A percentile compares a stretch with the other conserved stretches of the same genome.
These are phyloP conservation scores for Epichloe coenophiala DNA, from an alignment of 2,329 filamentous ascomycete species.

Conservation along the genomic window DNA sequence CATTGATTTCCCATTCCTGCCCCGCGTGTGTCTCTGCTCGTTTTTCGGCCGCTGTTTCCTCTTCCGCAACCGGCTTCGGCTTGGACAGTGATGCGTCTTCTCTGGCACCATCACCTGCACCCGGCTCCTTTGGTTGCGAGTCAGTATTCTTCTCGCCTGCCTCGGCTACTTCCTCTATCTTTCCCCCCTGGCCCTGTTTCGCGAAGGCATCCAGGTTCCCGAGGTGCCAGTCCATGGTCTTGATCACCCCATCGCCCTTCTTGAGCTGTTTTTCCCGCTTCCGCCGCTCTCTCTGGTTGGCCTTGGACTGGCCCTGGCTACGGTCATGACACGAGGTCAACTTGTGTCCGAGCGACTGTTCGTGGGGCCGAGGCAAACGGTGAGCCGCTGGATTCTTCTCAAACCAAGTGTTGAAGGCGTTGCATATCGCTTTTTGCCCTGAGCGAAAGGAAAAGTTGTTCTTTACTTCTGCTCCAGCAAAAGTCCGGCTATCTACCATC, in stretches of 20 bases:
- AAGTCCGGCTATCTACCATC: slow-evolving; percentile 34
- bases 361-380: neutral
- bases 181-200: neutral
- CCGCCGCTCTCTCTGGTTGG: neutral
- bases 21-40: too few species aligned
- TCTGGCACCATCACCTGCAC: too few species aligned
- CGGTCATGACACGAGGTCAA: neutral
- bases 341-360: slow-evolving; percentile 28
- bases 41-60: too few species aligned
- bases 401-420: neutral
- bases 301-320: neutral
- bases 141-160: neutral
- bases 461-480: slow-evolving; percentile 30
- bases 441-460: neutral
- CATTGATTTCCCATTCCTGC: too few species aligned
- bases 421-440: too few species aligned
- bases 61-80: too few species aligned
- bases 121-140: neutral
- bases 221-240: neutral
- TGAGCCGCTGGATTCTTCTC: neutral
- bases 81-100: too few species aligned
- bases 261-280: neutral
- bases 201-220: too few species aligned
- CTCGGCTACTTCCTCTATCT: neutral
- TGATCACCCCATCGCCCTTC: neutral